A percentile compares a stretch with the other conserved stretches of the same genome.
Evolutionary conservation across 2,329 filamentous ascomycete species (phyloP).

Genomic region (Cercospora janseana): DNA sequence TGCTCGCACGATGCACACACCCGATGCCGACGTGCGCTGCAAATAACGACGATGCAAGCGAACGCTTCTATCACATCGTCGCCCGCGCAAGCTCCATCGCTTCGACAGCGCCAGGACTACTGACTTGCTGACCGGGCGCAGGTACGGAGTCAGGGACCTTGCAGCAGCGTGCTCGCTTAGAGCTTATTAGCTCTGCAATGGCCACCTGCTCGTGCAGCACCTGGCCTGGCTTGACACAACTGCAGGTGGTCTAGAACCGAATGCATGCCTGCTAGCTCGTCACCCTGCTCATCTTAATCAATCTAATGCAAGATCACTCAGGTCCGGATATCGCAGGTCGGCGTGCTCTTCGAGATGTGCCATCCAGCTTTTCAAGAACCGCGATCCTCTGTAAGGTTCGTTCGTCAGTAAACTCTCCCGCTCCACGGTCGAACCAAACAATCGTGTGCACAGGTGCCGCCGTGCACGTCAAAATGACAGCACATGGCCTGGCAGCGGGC

Average conservation of each 20-base stretch:
- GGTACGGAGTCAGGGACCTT: slow-evolving; percentile 11
- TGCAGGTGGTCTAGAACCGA: not conserved
- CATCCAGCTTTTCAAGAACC: slow-evolving; percentile 90
- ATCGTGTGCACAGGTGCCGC: not conserved
- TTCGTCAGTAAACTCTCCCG: not conserved
- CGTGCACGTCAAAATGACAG: not conserved
- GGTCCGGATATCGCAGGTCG: slow-evolving; percentile 83
- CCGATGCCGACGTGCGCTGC: too few species aligned
- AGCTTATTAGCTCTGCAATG: not conserved
- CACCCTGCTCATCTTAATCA: not conserved
- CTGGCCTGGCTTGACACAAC: not conserved
- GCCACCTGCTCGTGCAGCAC: slow-evolving; percentile 3
- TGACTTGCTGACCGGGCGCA: not conserved
- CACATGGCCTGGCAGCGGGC: not conserved
- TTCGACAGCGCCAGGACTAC: not conserved
- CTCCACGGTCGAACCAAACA: not conserved
- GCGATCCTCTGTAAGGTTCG: slow-evolving; percentile 65
- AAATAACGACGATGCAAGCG: too few species aligned
- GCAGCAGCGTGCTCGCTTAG: slow-evolving; percentile 4
- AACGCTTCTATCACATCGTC: too few species aligned
- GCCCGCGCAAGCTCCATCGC: not conserved
- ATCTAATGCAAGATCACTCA: slow-evolving; percentile 44
- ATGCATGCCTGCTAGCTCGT: too few species aligned
- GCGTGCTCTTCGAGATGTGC: slow-evolving; percentile 82
- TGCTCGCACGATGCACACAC: too few species aligned